phyloP scores from a whole-genome alignment of 495 filamentous ascomycete species.

The Penicillium waksmanii region DNA sequence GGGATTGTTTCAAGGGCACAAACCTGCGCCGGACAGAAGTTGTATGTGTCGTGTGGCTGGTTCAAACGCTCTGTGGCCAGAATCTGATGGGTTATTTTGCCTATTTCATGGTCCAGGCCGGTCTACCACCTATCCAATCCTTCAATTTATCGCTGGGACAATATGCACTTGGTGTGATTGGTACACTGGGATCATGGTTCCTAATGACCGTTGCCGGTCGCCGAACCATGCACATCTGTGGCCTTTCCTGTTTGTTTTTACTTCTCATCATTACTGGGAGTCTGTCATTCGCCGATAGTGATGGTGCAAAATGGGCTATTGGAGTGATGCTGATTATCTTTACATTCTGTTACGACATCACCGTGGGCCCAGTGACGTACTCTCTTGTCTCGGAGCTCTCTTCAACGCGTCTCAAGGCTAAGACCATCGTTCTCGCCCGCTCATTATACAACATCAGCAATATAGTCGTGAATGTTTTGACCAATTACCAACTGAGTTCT shows the following conservation, averaged over 20 bases:
- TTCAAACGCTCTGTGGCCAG: constrained; percentile 71
- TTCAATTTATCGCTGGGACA: constrained; percentile 69
- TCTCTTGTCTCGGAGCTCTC: constrained; percentile 70
- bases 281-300: constrained; percentile 55
- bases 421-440: constrained; percentile 66
- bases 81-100: constrained; percentile 72
- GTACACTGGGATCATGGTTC: constrained; percentile 67
- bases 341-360: constrained; percentile 67
- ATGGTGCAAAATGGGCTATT: constrained; percentile 32
- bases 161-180: constrained; percentile 67
- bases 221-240: constrained; percentile 65
- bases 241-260: constrained; percentile 57
- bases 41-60: constrained; percentile 65
- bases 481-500: constrained; percentile 67
- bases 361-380: constrained; percentile 73
- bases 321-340: constrained; percentile 64
- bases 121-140: constrained; percentile 55
- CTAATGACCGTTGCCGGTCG: constrained; percentile 66
- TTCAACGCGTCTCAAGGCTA: constrained; percentile 65
- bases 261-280: constrained; percentile 69
- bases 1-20: constrained; percentile 70
- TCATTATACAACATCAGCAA: constrained; percentile 68
- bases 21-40: constrained; percentile 72
- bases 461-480: constrained; percentile 66
- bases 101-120: constrained; percentile 70